A percentile compares a stretch with the other conserved stretches of the same genome.
phyloP scores from a whole-genome alignment of 805 yeast species.

The Wickerhamomyces alni region DNA sequence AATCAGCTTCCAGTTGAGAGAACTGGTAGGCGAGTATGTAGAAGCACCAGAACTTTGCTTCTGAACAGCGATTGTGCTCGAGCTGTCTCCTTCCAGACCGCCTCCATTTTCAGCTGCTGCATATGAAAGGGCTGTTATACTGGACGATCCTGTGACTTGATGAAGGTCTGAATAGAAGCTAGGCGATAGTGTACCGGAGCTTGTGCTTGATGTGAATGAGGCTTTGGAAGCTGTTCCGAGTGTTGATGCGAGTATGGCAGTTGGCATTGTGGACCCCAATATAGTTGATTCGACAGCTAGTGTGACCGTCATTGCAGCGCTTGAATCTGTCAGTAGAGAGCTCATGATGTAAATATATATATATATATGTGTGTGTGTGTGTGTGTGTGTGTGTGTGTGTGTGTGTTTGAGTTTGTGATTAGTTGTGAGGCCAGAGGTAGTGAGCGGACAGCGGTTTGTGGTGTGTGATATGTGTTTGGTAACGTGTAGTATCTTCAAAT shows the following conservation, averaged over 20 bases:
- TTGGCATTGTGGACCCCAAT: conserved; percentile 1
- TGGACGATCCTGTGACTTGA: too few species aligned
- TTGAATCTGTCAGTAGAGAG: too few species aligned
- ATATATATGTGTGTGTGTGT: too few species aligned
- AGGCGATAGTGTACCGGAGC: background rate
- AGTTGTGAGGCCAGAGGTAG: too few species aligned
- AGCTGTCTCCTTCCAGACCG: background rate
- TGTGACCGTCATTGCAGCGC: conserved; percentile 4
- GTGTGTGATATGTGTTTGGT: too few species aligned
- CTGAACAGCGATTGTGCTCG: background rate
- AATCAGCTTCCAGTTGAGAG: conserved; percentile 8
- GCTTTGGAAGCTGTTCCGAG: background rate
- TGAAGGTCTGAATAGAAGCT: too few species aligned
- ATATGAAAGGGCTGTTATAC: background rate
- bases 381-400: too few species aligned
- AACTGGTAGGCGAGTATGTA: background rate
- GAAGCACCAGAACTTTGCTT: conserved; percentile 7
- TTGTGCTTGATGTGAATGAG: background rate
- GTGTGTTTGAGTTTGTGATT: too few species aligned
- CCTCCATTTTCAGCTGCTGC: background rate
- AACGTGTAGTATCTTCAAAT: too few species aligned
- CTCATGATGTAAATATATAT: too few species aligned
- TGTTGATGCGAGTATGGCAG: conserved; percentile 5
- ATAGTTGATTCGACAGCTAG: conserved; percentile 1
- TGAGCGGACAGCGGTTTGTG: too few species aligned